Percentiles rank a stretch among this genome's conserved stretches.
Evolutionary conservation across 345 rosid genomes (phyloP).

Genomic region (Balakata baccata): DNA sequence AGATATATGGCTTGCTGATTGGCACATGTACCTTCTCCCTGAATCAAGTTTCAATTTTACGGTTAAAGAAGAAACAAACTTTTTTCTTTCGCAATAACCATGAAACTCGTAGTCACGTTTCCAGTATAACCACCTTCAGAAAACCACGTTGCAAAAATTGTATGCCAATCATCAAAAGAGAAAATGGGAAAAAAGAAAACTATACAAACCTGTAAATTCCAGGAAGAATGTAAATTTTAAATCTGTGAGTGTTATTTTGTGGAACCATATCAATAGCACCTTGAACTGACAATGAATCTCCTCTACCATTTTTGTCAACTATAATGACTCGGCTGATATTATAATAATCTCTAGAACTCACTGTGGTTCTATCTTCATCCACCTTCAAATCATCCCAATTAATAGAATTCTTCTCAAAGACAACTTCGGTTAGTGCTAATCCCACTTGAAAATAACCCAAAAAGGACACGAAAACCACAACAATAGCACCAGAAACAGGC

Average conservation of each 20-base stretch:
- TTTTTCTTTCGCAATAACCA: too few species aligned
- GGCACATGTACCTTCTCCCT: constrained; percentile 84
- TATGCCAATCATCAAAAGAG: constrained; percentile 30
- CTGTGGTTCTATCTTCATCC: constrained; percentile 24
- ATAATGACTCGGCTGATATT: constrained; percentile 50
- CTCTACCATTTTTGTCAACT: constrained; percentile 62
- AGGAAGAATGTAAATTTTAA: constrained; percentile 71
- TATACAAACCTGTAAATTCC: constrained; percentile 76
- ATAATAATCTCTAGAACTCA: constrained; percentile 27
- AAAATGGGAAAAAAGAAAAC: too few species aligned
- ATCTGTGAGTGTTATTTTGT: constrained; percentile 51
- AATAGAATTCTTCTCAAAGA: constrained; percentile 30
- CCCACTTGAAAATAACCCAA: constrained; percentile 11
- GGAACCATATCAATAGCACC: constrained; percentile 88
- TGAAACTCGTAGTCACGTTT: background rate
- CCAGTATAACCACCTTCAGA: constrained; percentile 20
- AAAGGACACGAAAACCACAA: constrained; percentile 18
- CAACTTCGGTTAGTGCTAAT: constrained; percentile 7
- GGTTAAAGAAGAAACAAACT: background rate
- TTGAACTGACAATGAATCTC: constrained; percentile 79
- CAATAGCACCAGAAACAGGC: constrained; percentile 14
- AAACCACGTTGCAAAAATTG: constrained; percentile 39
- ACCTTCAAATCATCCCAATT: constrained; percentile 78
- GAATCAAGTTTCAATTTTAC: constrained; percentile 11
- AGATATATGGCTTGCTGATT: constrained; percentile 58